These are phyloP conservation scores for Linnemannia hyalina DNA, from an alignment of 192 early-diverging fungal genomes.

Conservation along the genomic window DNA sequence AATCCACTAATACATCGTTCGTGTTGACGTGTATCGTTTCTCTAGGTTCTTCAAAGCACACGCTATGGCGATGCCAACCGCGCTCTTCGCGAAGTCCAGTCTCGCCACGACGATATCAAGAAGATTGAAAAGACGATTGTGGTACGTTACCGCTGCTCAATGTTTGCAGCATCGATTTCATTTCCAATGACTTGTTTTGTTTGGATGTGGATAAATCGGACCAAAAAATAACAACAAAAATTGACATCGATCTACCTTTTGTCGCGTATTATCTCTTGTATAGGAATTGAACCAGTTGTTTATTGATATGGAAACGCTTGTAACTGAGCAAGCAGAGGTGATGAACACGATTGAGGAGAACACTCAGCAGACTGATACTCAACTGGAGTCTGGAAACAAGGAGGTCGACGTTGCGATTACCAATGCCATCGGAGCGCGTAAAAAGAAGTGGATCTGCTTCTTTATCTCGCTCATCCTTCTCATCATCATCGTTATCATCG, in stretches of 20 bases:
- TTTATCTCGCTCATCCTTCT: slow-evolving; percentile 55
- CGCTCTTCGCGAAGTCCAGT: slow-evolving; percentile 86
- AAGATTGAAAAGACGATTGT: slow-evolving; percentile 90
- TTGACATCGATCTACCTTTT: too few species aligned
- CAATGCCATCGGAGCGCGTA: slow-evolving; percentile 59
- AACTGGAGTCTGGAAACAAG: slow-evolving; percentile 73
- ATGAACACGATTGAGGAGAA: slow-evolving; percentile 80
- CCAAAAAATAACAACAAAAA: too few species aligned
- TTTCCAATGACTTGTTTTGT: neutral
- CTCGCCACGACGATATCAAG: slow-evolving; percentile 87
- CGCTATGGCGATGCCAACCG: slow-evolving; percentile 79
- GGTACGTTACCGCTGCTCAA: slow-evolving; percentile 56
- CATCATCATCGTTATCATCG: slow-evolving; percentile 60
- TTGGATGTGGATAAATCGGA: neutral
- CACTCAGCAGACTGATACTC: slow-evolving; percentile 67
- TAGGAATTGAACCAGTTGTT: slow-evolving; percentile 92
- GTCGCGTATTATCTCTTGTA: neutral
- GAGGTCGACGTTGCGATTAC: slow-evolving; percentile 68
- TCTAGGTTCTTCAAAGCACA: slow-evolving; percentile 75
- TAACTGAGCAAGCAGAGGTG: slow-evolving; percentile 80
- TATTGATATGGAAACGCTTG: slow-evolving; percentile 89
- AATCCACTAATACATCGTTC: neutral
- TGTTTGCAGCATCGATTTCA: neutral
- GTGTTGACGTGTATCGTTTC: neutral
- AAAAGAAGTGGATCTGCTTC: slow-evolving; percentile 73